A percentile compares a stretch with the other conserved stretches of the same genome.
phyloP scores from a whole-genome alignment of 768 basidiomycete genomes.

The Inosperma sp. region DNA sequence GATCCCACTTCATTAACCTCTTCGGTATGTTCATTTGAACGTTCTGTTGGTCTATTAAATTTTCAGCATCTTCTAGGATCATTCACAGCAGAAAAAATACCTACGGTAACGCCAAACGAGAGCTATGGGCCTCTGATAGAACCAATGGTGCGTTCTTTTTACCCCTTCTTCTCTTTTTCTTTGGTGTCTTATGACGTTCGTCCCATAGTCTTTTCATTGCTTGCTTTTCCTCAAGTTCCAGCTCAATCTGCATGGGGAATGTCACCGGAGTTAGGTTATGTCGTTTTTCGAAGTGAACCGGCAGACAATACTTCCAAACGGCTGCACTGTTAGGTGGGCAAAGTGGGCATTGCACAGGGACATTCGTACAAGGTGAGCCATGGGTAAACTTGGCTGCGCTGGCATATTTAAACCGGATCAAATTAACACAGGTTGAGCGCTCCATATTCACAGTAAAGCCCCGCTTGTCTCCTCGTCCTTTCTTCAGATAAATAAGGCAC shows the following conservation, averaged over 20 bases:
- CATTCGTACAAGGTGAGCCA: constrained; percentile 20
- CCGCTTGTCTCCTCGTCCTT: constrained; percentile 15
- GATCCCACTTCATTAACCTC: too few species aligned
- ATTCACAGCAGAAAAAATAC: too few species aligned
- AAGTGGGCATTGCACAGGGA: constrained; percentile 18
- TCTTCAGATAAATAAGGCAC: constrained; percentile 19
- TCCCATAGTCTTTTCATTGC: constrained; percentile 1
- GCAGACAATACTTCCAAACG: constrained; percentile 18
- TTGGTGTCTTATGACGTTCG: neutral
- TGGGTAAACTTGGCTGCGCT: constrained; percentile 14
- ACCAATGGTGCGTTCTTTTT: neutral
- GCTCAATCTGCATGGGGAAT: neutral
- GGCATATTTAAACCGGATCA: constrained; percentile 15
- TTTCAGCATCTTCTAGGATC: neutral
- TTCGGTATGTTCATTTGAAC: too few species aligned
- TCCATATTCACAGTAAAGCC: constrained; percentile 9
- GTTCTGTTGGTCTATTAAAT: neutral
- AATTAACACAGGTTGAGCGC: constrained; percentile 14
- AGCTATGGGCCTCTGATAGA: neutral
- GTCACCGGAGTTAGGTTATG: neutral
- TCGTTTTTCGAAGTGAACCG: constrained; percentile 15
- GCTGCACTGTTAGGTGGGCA: constrained; percentile 15
- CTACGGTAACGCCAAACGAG: neutral
- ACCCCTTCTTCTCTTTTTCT: neutral
- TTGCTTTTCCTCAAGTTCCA: neutral